These are phyloP conservation scores for Stachybotrys chlorohalonatus DNA, from an alignment of 2,329 filamentous ascomycete species.

Conservation along the genomic window DNA sequence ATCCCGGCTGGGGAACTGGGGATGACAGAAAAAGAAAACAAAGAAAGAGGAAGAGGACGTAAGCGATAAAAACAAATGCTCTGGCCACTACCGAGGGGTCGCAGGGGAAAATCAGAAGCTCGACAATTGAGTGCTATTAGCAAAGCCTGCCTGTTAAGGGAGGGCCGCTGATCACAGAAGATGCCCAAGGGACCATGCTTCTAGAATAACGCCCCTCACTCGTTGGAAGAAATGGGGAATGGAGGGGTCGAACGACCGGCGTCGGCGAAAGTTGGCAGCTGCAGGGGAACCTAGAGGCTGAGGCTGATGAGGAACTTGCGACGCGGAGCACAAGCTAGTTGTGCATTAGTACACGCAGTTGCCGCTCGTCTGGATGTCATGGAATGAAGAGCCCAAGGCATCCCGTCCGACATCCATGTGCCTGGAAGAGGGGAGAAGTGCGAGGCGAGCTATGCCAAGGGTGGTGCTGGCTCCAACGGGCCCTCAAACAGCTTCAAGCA, in stretches of 20 bases:
- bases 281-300: not conserved
- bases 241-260: no score
- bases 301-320: not conserved
- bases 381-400: not conserved
- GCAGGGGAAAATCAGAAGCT: no score
- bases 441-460: no score
- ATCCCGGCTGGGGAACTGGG: not conserved
- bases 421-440: no score
- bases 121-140: no score
- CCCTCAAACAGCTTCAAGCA: no score
- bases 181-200: not conserved
- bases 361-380: not conserved
- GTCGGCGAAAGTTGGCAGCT: not conserved
- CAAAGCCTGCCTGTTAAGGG: no score
- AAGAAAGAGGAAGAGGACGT: not conserved
- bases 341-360: not conserved
- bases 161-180: not conserved
- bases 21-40: not conserved
- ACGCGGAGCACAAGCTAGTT: not conserved
- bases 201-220: not conserved
- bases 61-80: no score
- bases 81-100: no score
- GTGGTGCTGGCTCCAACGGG: no score
- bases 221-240: not conserved
- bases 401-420: no score